These are phyloP conservation scores for Myriosclerotinia duriaeana DNA, from an alignment of 2,329 filamentous ascomycete species.

Conservation along the genomic window DNA sequence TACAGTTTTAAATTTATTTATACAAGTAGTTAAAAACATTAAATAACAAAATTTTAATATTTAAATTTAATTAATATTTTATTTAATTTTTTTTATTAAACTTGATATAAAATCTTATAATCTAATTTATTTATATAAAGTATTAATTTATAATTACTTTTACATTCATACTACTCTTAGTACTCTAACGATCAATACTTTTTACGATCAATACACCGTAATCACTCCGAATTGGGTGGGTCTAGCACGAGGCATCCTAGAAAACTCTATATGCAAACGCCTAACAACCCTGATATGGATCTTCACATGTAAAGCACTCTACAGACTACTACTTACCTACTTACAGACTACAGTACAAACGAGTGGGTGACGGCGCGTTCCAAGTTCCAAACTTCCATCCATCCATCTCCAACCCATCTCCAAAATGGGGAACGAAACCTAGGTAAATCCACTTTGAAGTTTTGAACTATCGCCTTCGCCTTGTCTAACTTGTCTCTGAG, in stretches of 20 bases:
- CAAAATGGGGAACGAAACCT: background rate
- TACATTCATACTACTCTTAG: too few species aligned
- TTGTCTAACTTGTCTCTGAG: background rate
- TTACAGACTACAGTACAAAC: background rate
- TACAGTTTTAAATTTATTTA: too few species aligned
- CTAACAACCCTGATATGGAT: conserved; percentile 12
- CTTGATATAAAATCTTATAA: too few species aligned
- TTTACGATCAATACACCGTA: conserved; percentile 16
- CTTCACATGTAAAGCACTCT: conserved; percentile 10
- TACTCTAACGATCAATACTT: background rate
- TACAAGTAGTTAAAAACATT: too few species aligned
- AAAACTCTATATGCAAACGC: background rate
- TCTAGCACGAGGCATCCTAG: conserved; percentile 13
- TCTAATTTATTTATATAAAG: too few species aligned
- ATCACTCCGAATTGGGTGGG: conserved; percentile 19
- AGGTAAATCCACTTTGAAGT: background rate
- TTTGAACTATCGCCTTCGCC: background rate
- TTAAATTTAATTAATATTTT: too few species aligned
- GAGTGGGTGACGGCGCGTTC: too few species aligned
- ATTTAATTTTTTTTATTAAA: too few species aligned
- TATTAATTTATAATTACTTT: too few species aligned
- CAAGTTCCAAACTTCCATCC: too few species aligned
- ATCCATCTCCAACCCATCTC: background rate
- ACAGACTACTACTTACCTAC: background rate
- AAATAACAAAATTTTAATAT: too few species aligned